Evolutionary conservation across 176 grass and related monocot species (phyloP), one percentile per base, ranked within the genome.

Genomic region (Carex pumila): DNA sequence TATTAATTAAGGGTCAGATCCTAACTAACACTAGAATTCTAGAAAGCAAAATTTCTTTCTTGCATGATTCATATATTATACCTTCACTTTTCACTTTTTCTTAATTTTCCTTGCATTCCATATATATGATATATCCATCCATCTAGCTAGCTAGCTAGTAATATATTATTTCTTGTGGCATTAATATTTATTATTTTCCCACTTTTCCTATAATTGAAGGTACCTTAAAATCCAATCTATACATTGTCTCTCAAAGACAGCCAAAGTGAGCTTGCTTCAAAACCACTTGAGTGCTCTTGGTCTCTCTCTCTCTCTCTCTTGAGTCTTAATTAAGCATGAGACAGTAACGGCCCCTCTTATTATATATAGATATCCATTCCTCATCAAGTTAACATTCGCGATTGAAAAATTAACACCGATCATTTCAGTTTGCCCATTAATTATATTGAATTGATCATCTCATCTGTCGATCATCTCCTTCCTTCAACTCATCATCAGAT

Each of bases 211-310:
- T 85, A 73, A 85, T 76, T 71, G 65, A 85, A 71, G 87, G 65
- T 85, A 82, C 36, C 87, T 89, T 89, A 85, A 81, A 85, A 49
- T 74, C 21, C 87, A 89, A 89, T 89, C 87, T 75, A 85, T 25
- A 25, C 25, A 25, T 85, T 89, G 87, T 84, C 36, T 31, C 79
- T 76, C 87, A 88, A 84, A 53, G 77, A 77, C 86, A 87, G 71
- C 64, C 61, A 80, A 85, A 65, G 74, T 79, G 69, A 61, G 58
- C 70, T 97, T 97, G 92, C 94, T 97, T 97, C 87, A 90, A 90
- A 59, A 85, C 83, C 83, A 97, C 88, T 96, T 91, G 87, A 87
- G 73, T 76, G 15, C 73, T 81, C 13, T 80, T 30, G 67, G 13
- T 73, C 37, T 86, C 45, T 81, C 66, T 62, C 82, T 41, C 82